Base-by-base conservation (phyloP, 768 basidiomycete genomes). In the Pleurotus salmoneostramineus region DNA sequence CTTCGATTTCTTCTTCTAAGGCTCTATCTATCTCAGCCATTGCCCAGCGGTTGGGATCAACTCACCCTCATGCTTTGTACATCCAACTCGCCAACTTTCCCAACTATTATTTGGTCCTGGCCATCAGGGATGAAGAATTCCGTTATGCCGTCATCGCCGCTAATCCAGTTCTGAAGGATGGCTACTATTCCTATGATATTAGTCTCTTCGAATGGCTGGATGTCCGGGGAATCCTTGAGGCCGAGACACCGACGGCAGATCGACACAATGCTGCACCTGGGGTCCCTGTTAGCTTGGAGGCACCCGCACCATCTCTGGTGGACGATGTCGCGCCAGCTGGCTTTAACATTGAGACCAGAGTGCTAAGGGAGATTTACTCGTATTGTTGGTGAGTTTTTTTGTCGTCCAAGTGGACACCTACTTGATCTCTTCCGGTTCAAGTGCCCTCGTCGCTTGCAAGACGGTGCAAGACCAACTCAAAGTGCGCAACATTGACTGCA, bases 391-490 rank as follows among this genome's bases (percentile, higher is more conserved):
- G 61, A 45, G 68, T 69, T 34, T 17, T 7, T 58, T 40, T 31
- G 17, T 42, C 21, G 15, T n/a, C 37, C 15, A 5, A 12, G 27
- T 33, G 33, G 4, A 14, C 11, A 37, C 37, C 34, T 12, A 15
- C 5, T 8, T 37, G 32, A 27, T 52, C 59, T 52, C 59, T 36
- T 35, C 10, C 37, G n/a, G 35, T 34, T n/a, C n/a, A 59, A 95
- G 93, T 65, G 94, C 93, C 8, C 88, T 93, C 14, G 91, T 95
- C 14, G 88, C 93, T n/a, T 91, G 91, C 65, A 88, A 85, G 62
- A 91, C 87, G 64, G 86, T 98, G 56, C 93, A 97, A 71, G 78
- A 83, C 46, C 94, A 96, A 68, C 83, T 97, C 69, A 93, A 94
- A 69, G 71, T 84, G 17, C 88, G 89, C 32, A 80, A 80, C 21